Evolutionary conservation across 106 monocot species (phyloP).

Genomic region (Gastrodia elata): DNA sequence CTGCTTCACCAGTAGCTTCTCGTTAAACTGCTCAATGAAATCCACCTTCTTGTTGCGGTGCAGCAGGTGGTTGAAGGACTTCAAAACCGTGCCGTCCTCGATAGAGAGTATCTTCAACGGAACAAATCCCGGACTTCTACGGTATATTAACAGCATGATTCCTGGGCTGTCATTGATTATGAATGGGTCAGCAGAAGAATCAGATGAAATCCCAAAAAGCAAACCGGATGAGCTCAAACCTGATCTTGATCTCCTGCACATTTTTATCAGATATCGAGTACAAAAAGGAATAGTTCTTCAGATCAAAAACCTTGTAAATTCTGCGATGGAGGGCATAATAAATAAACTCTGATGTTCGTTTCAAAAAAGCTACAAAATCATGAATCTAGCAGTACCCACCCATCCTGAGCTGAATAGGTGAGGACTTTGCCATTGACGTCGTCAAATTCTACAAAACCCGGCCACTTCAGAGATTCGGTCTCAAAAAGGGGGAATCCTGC

Average conservation of each 20-base stretch:
- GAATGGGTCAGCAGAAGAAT: not conserved
- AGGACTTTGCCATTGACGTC: constrained; percentile 94
- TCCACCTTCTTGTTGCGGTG: constrained; percentile 68
- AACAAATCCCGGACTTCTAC: constrained; percentile 38
- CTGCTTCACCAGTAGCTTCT: constrained; percentile 76
- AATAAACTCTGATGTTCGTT: not conserved
- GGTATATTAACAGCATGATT: constrained; percentile 60
- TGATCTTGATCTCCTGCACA: constrained; percentile 91
- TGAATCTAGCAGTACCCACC: constrained; percentile 38
- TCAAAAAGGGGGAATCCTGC: constrained; percentile 84
- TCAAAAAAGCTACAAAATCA: not conserved
- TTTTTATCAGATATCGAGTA: constrained; percentile 87
- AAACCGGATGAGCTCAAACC: constrained; percentile 42
- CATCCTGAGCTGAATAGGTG: constrained; percentile 84
- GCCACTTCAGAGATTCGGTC: constrained; percentile 85
- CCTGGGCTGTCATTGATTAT: constrained; percentile 38
- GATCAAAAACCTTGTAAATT: constrained; percentile 73
- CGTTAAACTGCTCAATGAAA: constrained; percentile 77
- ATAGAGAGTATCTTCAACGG: constrained; percentile 63
- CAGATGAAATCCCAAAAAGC: not conserved
- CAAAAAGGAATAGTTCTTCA: constrained; percentile 67
- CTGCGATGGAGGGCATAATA: constrained; percentile 18
- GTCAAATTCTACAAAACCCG: constrained; percentile 93
- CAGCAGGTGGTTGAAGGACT: constrained; percentile 52
- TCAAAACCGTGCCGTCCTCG: constrained; percentile 59